Evolutionary conservation across 495 filamentous ascomycete genomes (phyloP).

Genomic region (Xylaria castorea): DNA sequence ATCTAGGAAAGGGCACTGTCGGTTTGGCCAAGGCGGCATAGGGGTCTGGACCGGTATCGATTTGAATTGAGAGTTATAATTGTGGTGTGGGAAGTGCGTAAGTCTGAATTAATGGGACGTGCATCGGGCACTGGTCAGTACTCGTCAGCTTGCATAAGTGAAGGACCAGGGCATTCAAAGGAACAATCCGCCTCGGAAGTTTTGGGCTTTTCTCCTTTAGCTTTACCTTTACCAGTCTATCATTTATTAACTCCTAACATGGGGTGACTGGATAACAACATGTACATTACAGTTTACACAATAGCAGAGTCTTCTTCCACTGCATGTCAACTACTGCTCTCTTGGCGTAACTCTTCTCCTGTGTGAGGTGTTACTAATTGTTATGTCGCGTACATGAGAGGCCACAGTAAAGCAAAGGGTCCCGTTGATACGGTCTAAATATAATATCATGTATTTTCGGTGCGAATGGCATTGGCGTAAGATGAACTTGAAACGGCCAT

Average conservation of each 20-base stretch:
- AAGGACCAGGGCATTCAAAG: neutral
- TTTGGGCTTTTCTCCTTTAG: neutral
- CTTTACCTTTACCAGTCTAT: neutral
- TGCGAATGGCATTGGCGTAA: neutral
- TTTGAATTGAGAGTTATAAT: slow-evolving; percentile 23
- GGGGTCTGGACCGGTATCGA: slow-evolving; percentile 16
- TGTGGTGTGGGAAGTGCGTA: slow-evolving; percentile 24
- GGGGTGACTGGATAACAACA: slow-evolving; percentile 14
- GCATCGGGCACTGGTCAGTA: neutral
- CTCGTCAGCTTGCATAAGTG: neutral
- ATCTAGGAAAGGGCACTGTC: slow-evolving; percentile 83
- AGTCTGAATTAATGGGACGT: slow-evolving; percentile 12
- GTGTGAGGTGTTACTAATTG: neutral
- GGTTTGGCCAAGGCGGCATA: slow-evolving; percentile 87
- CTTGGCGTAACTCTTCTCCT: neutral
- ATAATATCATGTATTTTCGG: neutral
- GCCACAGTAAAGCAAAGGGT: neutral
- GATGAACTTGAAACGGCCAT: no score
- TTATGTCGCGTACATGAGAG: neutral
- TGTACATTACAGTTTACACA: slow-evolving; percentile 22
- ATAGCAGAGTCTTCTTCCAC: slow-evolving; percentile 7
- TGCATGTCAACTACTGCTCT: no score
- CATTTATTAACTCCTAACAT: neutral
- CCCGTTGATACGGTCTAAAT: neutral
- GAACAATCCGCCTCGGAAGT: neutral